Percentiles rank a stretch among this genome's conserved stretches.
These are phyloP conservation scores for Picochlorum sp. DNA, from an alignment of 139 green algal species.

Conservation along the genomic window DNA sequence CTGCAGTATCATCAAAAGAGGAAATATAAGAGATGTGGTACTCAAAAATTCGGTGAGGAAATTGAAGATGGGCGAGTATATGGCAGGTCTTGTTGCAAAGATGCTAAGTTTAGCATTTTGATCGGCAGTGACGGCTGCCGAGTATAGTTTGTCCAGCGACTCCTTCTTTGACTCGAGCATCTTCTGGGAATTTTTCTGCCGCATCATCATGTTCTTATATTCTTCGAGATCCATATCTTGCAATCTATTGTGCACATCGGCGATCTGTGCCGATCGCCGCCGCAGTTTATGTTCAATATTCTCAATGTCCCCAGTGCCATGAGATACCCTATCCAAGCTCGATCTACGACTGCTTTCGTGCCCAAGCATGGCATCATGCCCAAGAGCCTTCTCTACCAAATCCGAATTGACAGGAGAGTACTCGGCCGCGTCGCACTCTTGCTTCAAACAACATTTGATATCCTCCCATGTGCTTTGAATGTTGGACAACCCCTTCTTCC, in stretches of 20 bases:
- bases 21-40: conserved; percentile 19
- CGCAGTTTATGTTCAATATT: background rate
- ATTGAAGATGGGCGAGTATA: conserved; percentile 44
- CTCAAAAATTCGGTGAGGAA: conserved; percentile 27
- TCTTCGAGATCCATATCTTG: conserved; percentile 26
- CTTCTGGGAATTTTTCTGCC: background rate
- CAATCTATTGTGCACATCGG: conserved; percentile 27
- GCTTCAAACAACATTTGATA: conserved; percentile 17
- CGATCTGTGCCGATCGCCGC: conserved; percentile 18
- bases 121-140: conserved; percentile 46
- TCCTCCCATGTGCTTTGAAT: conserved; percentile 9
- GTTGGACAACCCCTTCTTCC: background rate
- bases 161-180: background rate
- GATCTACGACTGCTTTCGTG: no score
- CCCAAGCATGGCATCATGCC: conserved; percentile 2
- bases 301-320: background rate
- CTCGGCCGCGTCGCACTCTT: background rate
- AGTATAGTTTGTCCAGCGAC: conserved; percentile 3
- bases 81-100: conserved; percentile 54
- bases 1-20: conserved; percentile 15
- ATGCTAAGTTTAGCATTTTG: conserved; percentile 59
- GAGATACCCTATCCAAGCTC: background rate
- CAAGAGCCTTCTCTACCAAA: conserved; percentile 19
- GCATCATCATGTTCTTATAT: background rate
- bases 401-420: background rate